These are phyloP conservation scores for Cyclostephanos tholiformis DNA, from an alignment of 108 stramenopile genomes.

Conservation along the genomic window DNA sequence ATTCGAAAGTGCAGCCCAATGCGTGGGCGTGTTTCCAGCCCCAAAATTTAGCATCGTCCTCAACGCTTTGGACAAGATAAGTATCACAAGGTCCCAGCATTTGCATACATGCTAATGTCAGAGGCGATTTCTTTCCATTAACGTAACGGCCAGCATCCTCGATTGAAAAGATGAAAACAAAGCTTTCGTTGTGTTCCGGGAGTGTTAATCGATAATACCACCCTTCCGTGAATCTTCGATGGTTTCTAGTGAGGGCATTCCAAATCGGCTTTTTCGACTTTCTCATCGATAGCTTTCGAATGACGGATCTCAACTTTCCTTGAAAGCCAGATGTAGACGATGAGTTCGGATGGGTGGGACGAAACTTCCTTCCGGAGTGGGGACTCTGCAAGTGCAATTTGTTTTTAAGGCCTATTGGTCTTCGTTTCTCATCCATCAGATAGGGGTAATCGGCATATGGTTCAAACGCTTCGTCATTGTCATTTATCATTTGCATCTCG, in stretches of 20 bases:
- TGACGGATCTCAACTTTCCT: not conserved
- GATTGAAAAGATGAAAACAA: slow-evolving; percentile 83
- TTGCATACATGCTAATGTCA: slow-evolving; percentile 74
- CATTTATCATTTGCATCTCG: not conserved
- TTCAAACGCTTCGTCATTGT: not conserved
- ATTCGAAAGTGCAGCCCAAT: slow-evolving; percentile 78
- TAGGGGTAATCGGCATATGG: slow-evolving; percentile 3
- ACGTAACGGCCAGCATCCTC: slow-evolving; percentile 69
- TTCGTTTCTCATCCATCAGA: slow-evolving; percentile 27
- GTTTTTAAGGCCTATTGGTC: slow-evolving; percentile 21
- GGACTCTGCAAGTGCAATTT: slow-evolving; percentile 57
- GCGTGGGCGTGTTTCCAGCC: slow-evolving; percentile 67
- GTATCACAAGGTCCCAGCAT: slow-evolving; percentile 77
- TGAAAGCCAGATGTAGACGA: not conserved
- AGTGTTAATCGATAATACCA: slow-evolving; percentile 90
- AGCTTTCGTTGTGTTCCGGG: slow-evolving; percentile 64
- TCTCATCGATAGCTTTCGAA: not conserved
- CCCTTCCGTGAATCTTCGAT: slow-evolving; percentile 82
- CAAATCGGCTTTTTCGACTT: slow-evolving; percentile 1
- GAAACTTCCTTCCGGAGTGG: slow-evolving; percentile 82
- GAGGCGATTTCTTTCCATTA: slow-evolving; percentile 44
- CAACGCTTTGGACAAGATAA: slow-evolving; percentile 78
- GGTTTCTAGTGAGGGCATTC: slow-evolving; percentile 34
- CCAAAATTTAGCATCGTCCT: slow-evolving; percentile 82
- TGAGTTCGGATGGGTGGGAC: slow-evolving; percentile 67